A percentile compares a stretch with the other conserved stretches of the same genome.
phyloP scores from a whole-genome alignment of 1,284 basidiomycete species.

The Fomitopsis schrenkii region DNA sequence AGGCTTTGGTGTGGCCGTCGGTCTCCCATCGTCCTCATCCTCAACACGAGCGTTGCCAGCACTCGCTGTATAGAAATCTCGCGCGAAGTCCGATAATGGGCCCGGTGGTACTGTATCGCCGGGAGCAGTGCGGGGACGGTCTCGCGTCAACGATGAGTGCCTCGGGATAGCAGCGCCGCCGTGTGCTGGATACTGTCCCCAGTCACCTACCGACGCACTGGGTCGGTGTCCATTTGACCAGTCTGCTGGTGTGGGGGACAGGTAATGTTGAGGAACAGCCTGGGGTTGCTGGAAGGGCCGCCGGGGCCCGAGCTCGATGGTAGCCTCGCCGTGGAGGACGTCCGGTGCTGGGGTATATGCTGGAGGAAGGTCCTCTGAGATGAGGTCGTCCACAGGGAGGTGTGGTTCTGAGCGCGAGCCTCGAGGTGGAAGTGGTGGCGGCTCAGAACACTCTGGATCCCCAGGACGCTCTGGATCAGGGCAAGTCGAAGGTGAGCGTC shows the following conservation, averaged over 20 bases:
- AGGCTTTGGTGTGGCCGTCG: conserved; percentile 56
- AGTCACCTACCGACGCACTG: conserved; percentile 3
- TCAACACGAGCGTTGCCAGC: conserved; percentile 9
- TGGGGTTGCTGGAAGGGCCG: conserved; percentile 55
- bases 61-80: conserved; percentile 52
- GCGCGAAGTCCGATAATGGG: conserved; percentile 45
- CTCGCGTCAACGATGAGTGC: conserved; percentile 13
- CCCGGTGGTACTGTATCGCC: conserved; percentile 5
- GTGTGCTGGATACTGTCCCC: neutral
- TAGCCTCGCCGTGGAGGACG: conserved; percentile 48
- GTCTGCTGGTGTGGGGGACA: conserved; percentile 8
- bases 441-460: conserved; percentile 4
- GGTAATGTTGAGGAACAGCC: conserved; percentile 15
- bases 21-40: conserved; percentile 45
- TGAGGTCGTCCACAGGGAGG: conserved; percentile 17
- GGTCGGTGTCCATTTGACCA: conserved; percentile 7
- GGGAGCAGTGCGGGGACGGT: conserved; percentile 10
- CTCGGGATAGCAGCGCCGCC: conserved; percentile 15
- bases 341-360: conserved; percentile 61
- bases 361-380: conserved; percentile 53
- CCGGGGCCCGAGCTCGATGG: conserved; percentile 56
- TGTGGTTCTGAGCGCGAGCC: neutral
- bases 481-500: neutral
- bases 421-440: conserved; percentile 5
- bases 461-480: neutral